Evolutionary conservation across 164 flowering plant species (phyloP).

Genomic region (Litsea cubeba): DNA sequence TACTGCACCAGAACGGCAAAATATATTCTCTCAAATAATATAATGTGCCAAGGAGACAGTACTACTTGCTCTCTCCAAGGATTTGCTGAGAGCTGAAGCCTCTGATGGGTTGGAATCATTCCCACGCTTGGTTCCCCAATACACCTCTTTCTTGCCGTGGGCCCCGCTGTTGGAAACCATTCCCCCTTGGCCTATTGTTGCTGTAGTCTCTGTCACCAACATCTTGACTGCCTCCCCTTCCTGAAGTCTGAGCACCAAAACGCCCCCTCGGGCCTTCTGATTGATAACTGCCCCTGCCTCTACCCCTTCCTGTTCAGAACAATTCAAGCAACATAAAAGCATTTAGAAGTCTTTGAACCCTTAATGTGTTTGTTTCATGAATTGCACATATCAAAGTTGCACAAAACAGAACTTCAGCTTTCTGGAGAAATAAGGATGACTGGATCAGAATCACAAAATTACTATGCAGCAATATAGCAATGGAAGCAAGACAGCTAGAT

Average conservation of each 20-base stretch:
- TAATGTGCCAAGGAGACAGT: neutral
- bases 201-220: conserved; percentile 46
- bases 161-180: conserved; percentile 44
- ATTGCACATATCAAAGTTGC: neutral
- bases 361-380: neutral
- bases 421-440: too few relatives aligned
- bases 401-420: too few relatives aligned
- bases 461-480: too few relatives aligned
- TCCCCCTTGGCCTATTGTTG: conserved; percentile 48
- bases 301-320: conserved; percentile 48
- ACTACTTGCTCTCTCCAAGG: neutral
- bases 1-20: conserved; percentile 2
- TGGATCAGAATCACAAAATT: too few relatives aligned
- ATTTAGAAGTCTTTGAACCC: neutral
- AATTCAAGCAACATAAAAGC: neutral
- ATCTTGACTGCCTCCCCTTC: conserved; percentile 43
- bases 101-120: conserved; percentile 34
- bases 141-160: conserved; percentile 28
- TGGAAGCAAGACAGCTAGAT: too few relatives aligned
- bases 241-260: conserved; percentile 38
- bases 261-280: conserved; percentile 52
- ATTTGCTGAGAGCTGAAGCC: neutral
- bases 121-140: conserved; percentile 33
- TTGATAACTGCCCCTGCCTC: conserved; percentile 65
- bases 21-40: conserved; percentile 6